phyloP scores from a whole-genome alignment of 192 early-diverging fungal species.

The Mortierella claussenii region DNA sequence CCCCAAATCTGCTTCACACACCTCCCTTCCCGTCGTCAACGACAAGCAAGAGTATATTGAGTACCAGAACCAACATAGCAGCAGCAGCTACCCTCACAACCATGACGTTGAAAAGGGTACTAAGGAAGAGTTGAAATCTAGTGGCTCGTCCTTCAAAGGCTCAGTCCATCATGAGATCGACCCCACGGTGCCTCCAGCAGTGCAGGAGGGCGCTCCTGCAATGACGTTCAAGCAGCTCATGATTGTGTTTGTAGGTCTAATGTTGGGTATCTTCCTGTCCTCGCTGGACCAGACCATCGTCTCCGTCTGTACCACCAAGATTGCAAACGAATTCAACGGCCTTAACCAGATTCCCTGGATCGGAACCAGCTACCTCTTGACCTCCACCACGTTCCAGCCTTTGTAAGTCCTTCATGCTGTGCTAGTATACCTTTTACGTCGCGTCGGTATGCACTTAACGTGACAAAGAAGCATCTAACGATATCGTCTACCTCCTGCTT shows the following conservation, averaged over 20 bases:
- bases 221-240: slow-evolving; percentile 38
- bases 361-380: slow-evolving; percentile 73
- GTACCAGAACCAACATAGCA: background rate
- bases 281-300: slow-evolving; percentile 85
- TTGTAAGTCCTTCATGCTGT: slow-evolving; percentile 33
- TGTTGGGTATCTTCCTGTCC: slow-evolving; percentile 69
- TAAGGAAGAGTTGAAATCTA: background rate
- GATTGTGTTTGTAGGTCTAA: slow-evolving; percentile 55
- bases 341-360: slow-evolving; percentile 70
- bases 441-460: no score
- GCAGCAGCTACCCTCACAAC: slow-evolving; percentile 4
- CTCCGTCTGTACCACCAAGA: slow-evolving; percentile 69
- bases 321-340: slow-evolving; percentile 71
- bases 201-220: background rate
- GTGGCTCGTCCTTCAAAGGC: slow-evolving; percentile 7
- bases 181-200: slow-evolving; percentile 9
- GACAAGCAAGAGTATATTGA: slow-evolving; percentile 23
- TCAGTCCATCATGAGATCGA: slow-evolving; percentile 22
- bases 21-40: slow-evolving; percentile 5
- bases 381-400: slow-evolving; percentile 75
- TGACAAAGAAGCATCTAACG: no score
- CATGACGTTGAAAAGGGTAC: background rate
- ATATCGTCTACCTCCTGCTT: no score
- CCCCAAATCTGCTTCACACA: background rate
- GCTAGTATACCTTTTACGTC: no score